These are phyloP conservation scores for Nephelium lappaceum DNA, from an alignment of 345 rosid genomes.

Conservation along the genomic window DNA sequence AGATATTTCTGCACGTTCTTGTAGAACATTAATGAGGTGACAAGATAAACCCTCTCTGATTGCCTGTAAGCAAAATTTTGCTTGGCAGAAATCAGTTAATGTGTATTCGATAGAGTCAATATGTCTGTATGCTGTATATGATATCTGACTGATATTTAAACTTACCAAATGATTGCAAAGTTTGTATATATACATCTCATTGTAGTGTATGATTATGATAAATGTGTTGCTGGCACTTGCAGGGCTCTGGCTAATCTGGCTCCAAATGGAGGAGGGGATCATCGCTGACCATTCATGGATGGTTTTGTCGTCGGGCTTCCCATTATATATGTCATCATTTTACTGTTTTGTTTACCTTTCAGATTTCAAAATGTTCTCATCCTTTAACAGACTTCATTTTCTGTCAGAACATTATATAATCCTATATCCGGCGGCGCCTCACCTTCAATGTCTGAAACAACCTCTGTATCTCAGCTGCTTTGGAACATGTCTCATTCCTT, in stretches of 20 bases:
- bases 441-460: conserved; percentile 15
- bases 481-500: conserved; percentile 32
- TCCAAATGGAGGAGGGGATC: conserved; percentile 47
- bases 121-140: neutral
- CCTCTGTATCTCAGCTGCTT: conserved; percentile 13
- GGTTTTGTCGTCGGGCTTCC: conserved; percentile 8
- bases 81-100: neutral
- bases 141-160: neutral
- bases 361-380: conserved; percentile 29
- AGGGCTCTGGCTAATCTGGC: conserved; percentile 55
- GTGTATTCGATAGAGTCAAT: neutral
- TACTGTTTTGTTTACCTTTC: conserved; percentile 24
- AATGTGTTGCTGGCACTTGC: conserved; percentile 28
- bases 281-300: conserved; percentile 38
- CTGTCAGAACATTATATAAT: conserved; percentile 24
- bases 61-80: neutral
- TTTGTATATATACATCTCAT: neutral
- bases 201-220: neutral
- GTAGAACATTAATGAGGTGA: neutral
- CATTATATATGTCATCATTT: conserved; percentile 18
- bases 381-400: conserved; percentile 31
- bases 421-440: conserved; percentile 12
- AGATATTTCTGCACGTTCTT: neutral
- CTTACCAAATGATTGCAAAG: neutral
- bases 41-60: neutral